phyloP scores from a whole-genome alignment of 805 yeast genomes.

The Yamadazyma endophytica region DNA sequence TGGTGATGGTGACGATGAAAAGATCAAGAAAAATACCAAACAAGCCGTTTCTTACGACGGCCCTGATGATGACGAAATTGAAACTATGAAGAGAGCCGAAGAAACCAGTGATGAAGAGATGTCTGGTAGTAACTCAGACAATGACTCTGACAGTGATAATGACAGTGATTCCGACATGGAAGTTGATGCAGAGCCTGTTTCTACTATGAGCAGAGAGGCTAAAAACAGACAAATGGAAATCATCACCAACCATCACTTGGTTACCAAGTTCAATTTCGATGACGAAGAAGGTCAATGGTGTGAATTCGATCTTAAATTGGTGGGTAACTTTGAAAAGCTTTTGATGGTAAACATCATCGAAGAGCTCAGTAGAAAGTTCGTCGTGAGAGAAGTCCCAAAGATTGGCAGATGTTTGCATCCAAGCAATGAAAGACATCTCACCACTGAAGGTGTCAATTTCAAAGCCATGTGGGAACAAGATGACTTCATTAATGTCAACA shows the following conservation, averaged over 20 bases:
- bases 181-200: conserved; percentile 14
- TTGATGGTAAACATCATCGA: conserved; percentile 97
- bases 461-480: conserved; percentile 98
- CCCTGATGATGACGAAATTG: conserved; percentile 93
- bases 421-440: conserved; percentile 70
- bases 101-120: conserved; percentile 70
- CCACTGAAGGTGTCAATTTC: conserved; percentile 98
- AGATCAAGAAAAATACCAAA: conserved; percentile 57
- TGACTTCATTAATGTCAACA: conserved; percentile 85
- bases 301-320: conserved; percentile 77
- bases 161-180: conserved; percentile 32
- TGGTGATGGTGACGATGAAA: conserved; percentile 59
- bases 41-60: conserved; percentile 91
- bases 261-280: conserved; percentile 83
- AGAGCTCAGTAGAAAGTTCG: conserved; percentile 82
- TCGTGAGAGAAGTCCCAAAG: conserved; percentile 85
- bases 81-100: conserved; percentile 81
- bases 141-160: conserved; percentile 18
- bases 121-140: conserved; percentile 29
- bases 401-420: conserved; percentile 95
- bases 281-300: conserved; percentile 90
- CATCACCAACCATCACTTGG: conserved; percentile 64
- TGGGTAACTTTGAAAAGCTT: conserved; percentile 78
- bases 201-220: conserved; percentile 53
- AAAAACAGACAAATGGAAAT: conserved; percentile 84